Base-by-base conservation (phyloP, 225 moss, liverwort and hornwort species). In the Sphagnum tenellum region DNA sequence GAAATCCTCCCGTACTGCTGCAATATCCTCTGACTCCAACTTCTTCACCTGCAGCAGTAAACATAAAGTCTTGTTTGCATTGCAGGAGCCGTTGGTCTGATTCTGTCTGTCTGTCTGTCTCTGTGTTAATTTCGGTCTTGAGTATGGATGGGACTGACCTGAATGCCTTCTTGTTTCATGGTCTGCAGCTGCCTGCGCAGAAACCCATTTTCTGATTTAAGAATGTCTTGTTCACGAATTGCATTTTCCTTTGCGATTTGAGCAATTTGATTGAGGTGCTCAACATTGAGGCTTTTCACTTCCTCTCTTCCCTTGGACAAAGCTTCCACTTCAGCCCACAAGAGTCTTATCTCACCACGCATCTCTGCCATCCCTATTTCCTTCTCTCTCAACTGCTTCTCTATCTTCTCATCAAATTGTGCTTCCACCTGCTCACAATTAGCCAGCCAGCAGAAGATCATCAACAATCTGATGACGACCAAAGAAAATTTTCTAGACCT, bases 321-420 rank as follows among this genome's bases (percentile, higher is more conserved):
- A 63, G 76, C 79, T 70, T 89, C 84, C 73, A 91, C 82, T 74
- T 89, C 89, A 65, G 82, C 70, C 91, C 94, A 95, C 57, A 95
- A 70, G 56, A 77, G 83, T 59, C 87, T 76, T 61, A 95, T 79
- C 69, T 95, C 91, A 74, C 87, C 86, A 76, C 84, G 84, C 74
- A 86, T 70, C 70, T 91, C 94, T 58, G 75, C 74, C 70, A 81
- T 71, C 64, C 70, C 81, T 49, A 70, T 63, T 64, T 75, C 81
- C 61, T 70, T 81, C 64, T 74, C 78, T 72, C 76, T 65, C 29
- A 85, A 62, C 65, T 86, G 81, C 77, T 75, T 86, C 67, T 86
- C 86, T 69, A 91, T 78, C 74, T 70, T 91, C 53, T 70, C 78
- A 72, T 89, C 81, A 71, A 89, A 77, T 67, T 89, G 56, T 68